Base-by-base conservation (phyloP, 192 early-diverging fungal species). In the Backusella liffmaniae region DNA sequence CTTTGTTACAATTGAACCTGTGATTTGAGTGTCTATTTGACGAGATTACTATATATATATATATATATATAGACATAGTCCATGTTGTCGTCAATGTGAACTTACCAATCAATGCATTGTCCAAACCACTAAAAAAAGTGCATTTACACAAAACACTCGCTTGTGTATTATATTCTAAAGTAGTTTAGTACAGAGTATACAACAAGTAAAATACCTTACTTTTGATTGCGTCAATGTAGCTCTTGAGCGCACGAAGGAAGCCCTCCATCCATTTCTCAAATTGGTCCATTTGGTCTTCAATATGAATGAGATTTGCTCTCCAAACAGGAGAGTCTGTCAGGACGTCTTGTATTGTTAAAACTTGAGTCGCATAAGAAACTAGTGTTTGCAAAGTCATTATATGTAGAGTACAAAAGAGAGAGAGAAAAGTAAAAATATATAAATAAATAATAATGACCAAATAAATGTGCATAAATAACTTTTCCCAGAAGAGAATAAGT, bases 281-380 rank as follows among this genome's bases (percentile, higher is more conserved):
- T 23, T 80, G 82, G 56, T 87, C 87, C 35, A 88, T 82, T 59
- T 90, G 87, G 8, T 87, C 88, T 62, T 90, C 88, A 66, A 90
- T 83, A 36, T 86, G 79, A 26, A 77, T 71, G 44, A 90, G 79
- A 76, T 87, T 89, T 56, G 86, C 82, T 8, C 88, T 82, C 65
- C 83, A 89, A 49, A 82, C 84, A 29, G 88, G 88, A 16, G 87
- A 84, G 70, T 89, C 88, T 2, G 81, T 69, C 37, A 89, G 42
- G 5, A 87, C 84, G 76, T 89, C 88, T 46, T 85, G 83, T 21
- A 88, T 72, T 1, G 87, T 87, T 15, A 89, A 44, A 29, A 79
- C 62, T 26, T 77, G 70, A 5, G 80, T 77, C 3, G 80, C 73
- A 46, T 56, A 74, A 30, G 76, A 69, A 6, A 81, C 46, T 59